phyloP scores from a whole-genome alignment of 331 rosid genomes.

The Spiraea crenata region DNA sequence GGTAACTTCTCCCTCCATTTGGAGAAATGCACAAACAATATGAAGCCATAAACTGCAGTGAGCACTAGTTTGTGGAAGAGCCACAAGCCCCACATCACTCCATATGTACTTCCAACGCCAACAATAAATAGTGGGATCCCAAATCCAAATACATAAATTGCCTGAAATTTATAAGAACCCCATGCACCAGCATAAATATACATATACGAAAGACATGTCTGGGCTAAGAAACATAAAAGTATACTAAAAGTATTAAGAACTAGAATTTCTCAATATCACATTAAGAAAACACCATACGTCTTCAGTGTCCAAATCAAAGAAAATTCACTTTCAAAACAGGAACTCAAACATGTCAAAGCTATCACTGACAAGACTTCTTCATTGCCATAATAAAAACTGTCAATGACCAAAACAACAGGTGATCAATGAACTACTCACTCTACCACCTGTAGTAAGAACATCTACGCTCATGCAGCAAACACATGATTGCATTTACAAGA shows the following conservation, averaged over 20 bases:
- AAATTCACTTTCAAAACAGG: not conserved
- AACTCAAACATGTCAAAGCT: too few species aligned
- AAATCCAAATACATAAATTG: constrained; percentile 67
- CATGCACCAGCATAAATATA: too few species aligned
- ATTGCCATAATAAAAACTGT: not conserved
- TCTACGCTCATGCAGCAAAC: not conserved
- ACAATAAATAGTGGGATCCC: constrained; percentile 60
- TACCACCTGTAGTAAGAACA: not conserved
- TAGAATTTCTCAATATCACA: not conserved
- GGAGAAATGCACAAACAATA: constrained; percentile 64
- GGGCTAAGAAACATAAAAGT: not conserved
- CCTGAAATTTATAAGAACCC: constrained; percentile 31
- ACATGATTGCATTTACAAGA: too few species aligned
- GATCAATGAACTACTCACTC: not conserved
- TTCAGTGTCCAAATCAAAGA: not conserved
- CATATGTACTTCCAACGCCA: constrained; percentile 30
- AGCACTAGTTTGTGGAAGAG: constrained; percentile 54
- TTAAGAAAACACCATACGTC: not conserved
- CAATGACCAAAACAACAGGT: not conserved
- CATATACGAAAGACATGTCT: not conserved
- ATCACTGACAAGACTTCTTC: not conserved
- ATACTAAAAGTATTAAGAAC: not conserved
- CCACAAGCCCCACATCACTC: constrained; percentile 67
- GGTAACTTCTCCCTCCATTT: constrained; percentile 80
- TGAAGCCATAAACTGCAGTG: constrained; percentile 69